These are phyloP conservation scores for Rhinocladiella similis DNA, from an alignment of 2,329 filamentous ascomycete species.

Conservation along the genomic window DNA sequence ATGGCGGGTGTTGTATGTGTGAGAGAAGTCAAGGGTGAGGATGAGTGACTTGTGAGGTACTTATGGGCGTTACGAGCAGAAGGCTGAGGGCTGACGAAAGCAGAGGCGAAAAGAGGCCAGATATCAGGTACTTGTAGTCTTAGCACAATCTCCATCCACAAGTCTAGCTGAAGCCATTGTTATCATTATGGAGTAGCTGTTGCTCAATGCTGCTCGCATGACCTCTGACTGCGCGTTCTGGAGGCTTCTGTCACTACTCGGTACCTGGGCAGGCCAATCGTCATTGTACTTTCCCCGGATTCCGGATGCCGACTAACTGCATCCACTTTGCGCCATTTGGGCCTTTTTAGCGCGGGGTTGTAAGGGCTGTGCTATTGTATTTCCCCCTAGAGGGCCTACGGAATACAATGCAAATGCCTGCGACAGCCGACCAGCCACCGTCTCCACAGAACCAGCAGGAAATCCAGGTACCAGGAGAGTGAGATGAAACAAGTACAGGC, in stretches of 20 bases:
- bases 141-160: too few species aligned
- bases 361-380: neutral
- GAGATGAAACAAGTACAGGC: neutral
- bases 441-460: neutral
- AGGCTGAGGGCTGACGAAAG: neutral
- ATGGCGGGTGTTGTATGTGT: neutral
- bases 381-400: too few species aligned
- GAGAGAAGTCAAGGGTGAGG: neutral
- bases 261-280: conserved; percentile 7
- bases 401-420: too few species aligned
- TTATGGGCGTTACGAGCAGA: neutral
- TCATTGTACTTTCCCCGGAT: conserved; percentile 24
- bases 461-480: neutral
- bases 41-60: neutral
- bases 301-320: conserved; percentile 2
- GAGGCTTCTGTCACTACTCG: conserved; percentile 8
- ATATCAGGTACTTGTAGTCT: neutral
- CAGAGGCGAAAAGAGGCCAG: conserved; percentile 3
- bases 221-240: conserved; percentile 15
- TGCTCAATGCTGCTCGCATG: conserved; percentile 26
- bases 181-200: neutral
- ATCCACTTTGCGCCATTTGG: conserved; percentile 7
- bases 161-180: neutral
- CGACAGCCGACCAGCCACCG: neutral
- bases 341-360: conserved; percentile 18